Evolutionary conservation across 805 yeast species (phyloP).

Genomic region (Candida broadrunensis): DNA sequence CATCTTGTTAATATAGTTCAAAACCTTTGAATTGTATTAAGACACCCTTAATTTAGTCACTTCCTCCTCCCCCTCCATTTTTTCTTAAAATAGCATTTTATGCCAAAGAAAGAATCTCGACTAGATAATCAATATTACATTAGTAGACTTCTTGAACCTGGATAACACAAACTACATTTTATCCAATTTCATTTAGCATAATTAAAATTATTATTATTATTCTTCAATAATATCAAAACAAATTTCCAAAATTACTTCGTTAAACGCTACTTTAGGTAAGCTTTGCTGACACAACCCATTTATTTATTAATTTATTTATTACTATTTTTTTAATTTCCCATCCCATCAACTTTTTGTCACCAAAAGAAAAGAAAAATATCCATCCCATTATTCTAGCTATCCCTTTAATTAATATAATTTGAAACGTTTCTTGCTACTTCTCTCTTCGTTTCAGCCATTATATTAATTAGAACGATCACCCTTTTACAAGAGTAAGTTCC

Average conservation of each 20-base stretch:
- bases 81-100: no score
- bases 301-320: constrained; percentile 12
- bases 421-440: constrained; percentile 50
- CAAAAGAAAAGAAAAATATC: no score
- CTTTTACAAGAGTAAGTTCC: constrained; percentile 38
- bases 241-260: constrained; percentile 15
- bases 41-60: no score
- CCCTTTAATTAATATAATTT: constrained; percentile 25
- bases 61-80: no score
- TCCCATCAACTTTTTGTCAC: no score
- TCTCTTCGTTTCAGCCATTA: constrained; percentile 38
- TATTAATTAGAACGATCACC: constrained; percentile 12
- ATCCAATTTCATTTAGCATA: no score
- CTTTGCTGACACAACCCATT: constrained; percentile 12
- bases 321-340: constrained; percentile 35
- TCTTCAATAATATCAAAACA: neutral
- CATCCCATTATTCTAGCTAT: constrained; percentile 23
- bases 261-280: neutral
- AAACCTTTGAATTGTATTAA: no score
- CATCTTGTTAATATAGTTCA: no score
- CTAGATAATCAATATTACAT: constrained; percentile 24
- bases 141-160: constrained; percentile 38
- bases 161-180: constrained; percentile 31
- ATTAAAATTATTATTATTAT: no score
- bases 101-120: constrained; percentile 47